phyloP scores from a whole-genome alignment of 441 rosid species.

The Breynia disticha region DNA sequence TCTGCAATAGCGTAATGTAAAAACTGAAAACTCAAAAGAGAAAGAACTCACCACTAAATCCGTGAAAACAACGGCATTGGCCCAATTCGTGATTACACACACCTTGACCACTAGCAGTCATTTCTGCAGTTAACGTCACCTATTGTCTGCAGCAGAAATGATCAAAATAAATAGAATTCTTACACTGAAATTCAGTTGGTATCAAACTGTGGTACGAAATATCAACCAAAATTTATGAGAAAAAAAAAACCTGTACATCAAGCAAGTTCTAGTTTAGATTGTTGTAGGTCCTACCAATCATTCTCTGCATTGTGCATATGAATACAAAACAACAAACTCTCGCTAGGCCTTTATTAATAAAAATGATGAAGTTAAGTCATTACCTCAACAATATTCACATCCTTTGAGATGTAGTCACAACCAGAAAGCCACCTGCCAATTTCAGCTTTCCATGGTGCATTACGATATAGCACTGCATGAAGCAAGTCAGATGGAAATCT shows the following conservation, averaged over 20 bases:
- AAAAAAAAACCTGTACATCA: slow-evolving; percentile 2
- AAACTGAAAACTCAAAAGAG: neutral
- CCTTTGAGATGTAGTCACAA: slow-evolving; percentile 50
- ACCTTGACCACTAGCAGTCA: slow-evolving; percentile 74
- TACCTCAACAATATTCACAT: slow-evolving; percentile 59
- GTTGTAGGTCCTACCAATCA: neutral
- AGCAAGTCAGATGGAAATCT: slow-evolving; percentile 65
- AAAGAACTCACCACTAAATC: slow-evolving; percentile 45
- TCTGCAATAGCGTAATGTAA: neutral
- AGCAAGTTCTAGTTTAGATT: slow-evolving; percentile 1
- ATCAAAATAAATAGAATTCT: neutral
- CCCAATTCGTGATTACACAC: slow-evolving; percentile 81
- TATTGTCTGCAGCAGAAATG: slow-evolving; percentile 39
- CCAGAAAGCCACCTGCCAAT: slow-evolving; percentile 90
- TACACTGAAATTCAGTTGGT: neutral
- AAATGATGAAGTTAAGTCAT: slow-evolving; percentile 3
- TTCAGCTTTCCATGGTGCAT: slow-evolving; percentile 82
- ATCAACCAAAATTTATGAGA: neutral
- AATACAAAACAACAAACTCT: too few species aligned
- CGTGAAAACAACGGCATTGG: slow-evolving; percentile 79
- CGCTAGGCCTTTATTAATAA: neutral
- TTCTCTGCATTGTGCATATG: too few species aligned
- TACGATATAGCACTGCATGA: slow-evolving; percentile 53
- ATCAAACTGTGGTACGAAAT: neutral
- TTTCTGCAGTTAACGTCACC: slow-evolving; percentile 57